phyloP scores from a whole-genome alignment of 352 stramenopile species.

The Plasmopara viticola region DNA sequence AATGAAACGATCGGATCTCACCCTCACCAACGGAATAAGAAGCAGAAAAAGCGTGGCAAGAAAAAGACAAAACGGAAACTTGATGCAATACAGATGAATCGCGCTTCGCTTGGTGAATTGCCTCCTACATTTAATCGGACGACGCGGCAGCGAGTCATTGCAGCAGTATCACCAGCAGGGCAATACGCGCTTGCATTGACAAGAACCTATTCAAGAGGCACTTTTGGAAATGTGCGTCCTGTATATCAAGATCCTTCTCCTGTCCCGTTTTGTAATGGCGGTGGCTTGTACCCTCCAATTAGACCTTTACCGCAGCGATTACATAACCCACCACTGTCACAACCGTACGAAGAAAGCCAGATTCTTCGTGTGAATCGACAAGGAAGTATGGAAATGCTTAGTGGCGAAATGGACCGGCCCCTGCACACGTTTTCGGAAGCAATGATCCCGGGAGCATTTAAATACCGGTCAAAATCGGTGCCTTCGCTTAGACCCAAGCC shows the following conservation, averaged over 20 bases:
- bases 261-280: slow-evolving; percentile 10
- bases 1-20: slow-evolving; percentile 10
- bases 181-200: slow-evolving; percentile 24
- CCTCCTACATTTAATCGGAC: slow-evolving; percentile 28
- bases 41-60: slow-evolving; percentile 71
- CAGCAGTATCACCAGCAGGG: slow-evolving; percentile 6
- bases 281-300: slow-evolving; percentile 9
- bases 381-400: slow-evolving; percentile 50
- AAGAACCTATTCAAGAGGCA: slow-evolving; percentile 14
- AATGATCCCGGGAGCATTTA: slow-evolving; percentile 28
- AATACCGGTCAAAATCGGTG: slow-evolving; percentile 32
- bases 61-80: slow-evolving; percentile 74
- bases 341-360: slow-evolving; percentile 39
- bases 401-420: slow-evolving; percentile 9
- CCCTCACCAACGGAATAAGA: slow-evolving; percentile 28
- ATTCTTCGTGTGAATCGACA: slow-evolving; percentile 73
- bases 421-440: slow-evolving; percentile 12
- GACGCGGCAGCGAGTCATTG: slow-evolving; percentile 26
- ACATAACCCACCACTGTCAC: slow-evolving; percentile 6
- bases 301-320: slow-evolving; percentile 6
- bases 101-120: slow-evolving; percentile 5
- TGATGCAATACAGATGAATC: slow-evolving; percentile 38
- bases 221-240: slow-evolving; percentile 13
- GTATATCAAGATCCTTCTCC: slow-evolving; percentile 18
- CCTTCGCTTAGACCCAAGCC: slow-evolving; percentile 7